Evolutionary conservation across 2,329 filamentous ascomycete species (phyloP), one percentile per base, ranked within the genome.

Genomic region (Lachnellula hyalina): DNA sequence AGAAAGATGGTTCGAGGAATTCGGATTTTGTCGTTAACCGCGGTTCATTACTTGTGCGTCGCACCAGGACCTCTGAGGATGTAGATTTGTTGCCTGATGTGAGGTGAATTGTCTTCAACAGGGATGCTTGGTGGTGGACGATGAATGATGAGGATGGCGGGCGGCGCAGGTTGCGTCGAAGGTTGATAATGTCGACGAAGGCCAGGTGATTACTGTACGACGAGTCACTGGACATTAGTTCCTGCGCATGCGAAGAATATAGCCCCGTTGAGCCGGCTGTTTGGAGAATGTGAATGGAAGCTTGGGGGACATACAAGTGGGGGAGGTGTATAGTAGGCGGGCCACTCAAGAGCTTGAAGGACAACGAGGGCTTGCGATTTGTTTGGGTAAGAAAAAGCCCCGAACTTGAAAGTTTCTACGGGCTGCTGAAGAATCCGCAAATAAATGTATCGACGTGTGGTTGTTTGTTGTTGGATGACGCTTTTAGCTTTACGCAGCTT

Each of bases 191-290:
- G 55, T 55, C 54, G 53, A 55, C 15, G 47, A 54, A 49, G 55
- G 41, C 54, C 51, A 56, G 57, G 48, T 61, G 61, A 60, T 57
- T 54, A 59, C 61, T 65, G 56, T 51, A 52, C 38, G 50, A 55
- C 28, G 54, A 58, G 59, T 62, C 64, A 63, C 60, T 63, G 60
- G 61, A 60, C 55, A 55, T 63, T 51, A 63, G 61, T 59, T 56
- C 42, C 46, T 58, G 59, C 50, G 55, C 56, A 52, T 55, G 59
- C 49, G 54, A 60, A 9, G 51, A 48, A 47, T 47, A 59, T 52
- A 56, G 52, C 64, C 56, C 44, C 63, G 57, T 62, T 49, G 53
- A 54, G 46, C 45, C 40, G 50, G 54, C 51, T 51, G 48, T 55
- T 45, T 40, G 35, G 9, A 40, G 40, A 38, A 54, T 44, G 52